A percentile compares a stretch with the other conserved stretches of the same genome.
phyloP scores from a whole-genome alignment of 305 asterid species.

The Solanum aculeatissimum region DNA sequence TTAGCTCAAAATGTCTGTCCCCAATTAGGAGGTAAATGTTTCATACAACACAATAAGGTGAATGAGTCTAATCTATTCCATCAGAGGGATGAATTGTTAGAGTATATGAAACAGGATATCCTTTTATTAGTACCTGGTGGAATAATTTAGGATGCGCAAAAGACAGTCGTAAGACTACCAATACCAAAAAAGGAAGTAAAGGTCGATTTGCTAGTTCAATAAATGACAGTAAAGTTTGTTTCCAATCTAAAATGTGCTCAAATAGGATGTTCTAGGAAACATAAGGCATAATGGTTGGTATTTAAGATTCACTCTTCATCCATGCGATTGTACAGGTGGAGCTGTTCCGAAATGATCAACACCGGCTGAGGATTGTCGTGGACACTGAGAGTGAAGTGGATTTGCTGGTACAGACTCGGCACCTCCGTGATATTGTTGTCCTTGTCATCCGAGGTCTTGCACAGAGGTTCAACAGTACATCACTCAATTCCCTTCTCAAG shows the following conservation, averaged over 20 bases:
- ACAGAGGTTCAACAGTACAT: conserved; percentile 92
- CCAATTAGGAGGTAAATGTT: neutral
- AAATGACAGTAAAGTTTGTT: neutral
- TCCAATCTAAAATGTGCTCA: neutral
- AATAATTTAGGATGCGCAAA: neutral
- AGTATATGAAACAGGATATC: neutral
- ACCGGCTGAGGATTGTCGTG: conserved; percentile 81
- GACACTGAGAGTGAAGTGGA: conserved; percentile 95
- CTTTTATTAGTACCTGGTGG: neutral
- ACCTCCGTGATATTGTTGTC: conserved; percentile 84
- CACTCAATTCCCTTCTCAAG: conserved; percentile 89
- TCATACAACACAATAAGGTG: neutral
- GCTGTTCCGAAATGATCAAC: conserved; percentile 89
- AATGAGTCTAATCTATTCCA: neutral
- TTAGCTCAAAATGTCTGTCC: neutral
- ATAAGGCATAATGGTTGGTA: neutral
- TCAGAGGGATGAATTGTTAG: neutral
- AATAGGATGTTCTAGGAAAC: neutral
- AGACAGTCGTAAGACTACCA: neutral
- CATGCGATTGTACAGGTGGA: conserved; percentile 47
- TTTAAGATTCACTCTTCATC: neutral
- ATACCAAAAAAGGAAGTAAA: neutral
- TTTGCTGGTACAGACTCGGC: conserved; percentile 94
- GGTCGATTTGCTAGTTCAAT: neutral
- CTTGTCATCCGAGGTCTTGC: conserved; percentile 93